phyloP scores from a whole-genome alignment of 2,329 filamentous ascomycete species.

The Fusarium albidum region DNA sequence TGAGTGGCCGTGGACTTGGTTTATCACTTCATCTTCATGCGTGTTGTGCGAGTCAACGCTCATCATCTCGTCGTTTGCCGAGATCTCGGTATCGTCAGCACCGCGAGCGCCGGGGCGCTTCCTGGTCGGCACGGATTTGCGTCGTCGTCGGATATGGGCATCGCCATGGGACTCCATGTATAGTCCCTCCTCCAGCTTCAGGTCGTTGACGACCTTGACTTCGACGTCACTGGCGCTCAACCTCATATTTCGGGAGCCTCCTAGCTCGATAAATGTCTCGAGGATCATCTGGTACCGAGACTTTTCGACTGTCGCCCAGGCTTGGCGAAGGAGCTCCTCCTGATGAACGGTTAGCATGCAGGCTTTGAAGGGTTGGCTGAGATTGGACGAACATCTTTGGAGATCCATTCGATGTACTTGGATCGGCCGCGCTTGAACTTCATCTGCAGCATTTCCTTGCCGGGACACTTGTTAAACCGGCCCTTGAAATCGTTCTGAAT shows the following conservation, averaged over 20 bases:
- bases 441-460: conserved; percentile 65
- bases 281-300: conserved; percentile 54
- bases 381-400: conserved; percentile 55
- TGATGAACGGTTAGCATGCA: conserved; percentile 35
- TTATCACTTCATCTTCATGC: conserved; percentile 47
- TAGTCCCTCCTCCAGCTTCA: conserved; percentile 49
- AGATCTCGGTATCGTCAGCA: conserved; percentile 34
- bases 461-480: conserved; percentile 46
- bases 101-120: conserved; percentile 38
- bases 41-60: conserved; percentile 45
- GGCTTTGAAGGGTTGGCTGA: neutral
- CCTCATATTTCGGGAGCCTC: conserved; percentile 57
- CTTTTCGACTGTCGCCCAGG: conserved; percentile 52
- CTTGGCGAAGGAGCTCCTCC: conserved; percentile 52
- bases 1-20: conserved; percentile 41
- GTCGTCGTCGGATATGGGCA: conserved; percentile 49
- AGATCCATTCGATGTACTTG: conserved; percentile 58
- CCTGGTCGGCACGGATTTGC: conserved; percentile 47
- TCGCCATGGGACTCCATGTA: conserved; percentile 51
- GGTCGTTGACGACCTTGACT: conserved; percentile 56
- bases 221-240: conserved; percentile 61
- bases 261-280: conserved; percentile 56
- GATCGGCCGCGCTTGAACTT: conserved; percentile 60
- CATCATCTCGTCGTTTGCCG: conserved; percentile 52
- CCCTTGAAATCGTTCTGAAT: conserved; percentile 55